phyloP scores from a whole-genome alignment of 345 rosid genomes.

The Murraya koenigii region DNA sequence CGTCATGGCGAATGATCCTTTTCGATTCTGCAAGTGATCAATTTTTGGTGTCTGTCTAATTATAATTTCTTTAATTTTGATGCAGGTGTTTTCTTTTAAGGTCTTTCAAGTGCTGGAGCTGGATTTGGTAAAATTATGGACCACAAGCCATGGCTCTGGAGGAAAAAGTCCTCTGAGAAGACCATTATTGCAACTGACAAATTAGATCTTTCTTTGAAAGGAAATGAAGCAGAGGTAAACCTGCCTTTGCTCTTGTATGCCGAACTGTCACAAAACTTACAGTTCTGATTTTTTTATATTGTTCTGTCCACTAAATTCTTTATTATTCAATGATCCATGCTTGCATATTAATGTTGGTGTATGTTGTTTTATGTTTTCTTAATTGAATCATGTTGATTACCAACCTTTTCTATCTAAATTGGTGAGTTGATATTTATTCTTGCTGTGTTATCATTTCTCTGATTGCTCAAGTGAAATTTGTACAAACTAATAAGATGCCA shows the following conservation, averaged over 20 bases:
- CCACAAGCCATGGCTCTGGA: conserved; percentile 79
- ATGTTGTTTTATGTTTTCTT: too few relatives aligned
- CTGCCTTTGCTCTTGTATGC: background rate
- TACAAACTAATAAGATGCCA: background rate
- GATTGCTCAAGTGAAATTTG: background rate
- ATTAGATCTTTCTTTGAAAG: conserved; percentile 32
- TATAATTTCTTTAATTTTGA: background rate
- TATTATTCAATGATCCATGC: background rate
- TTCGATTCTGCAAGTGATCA: background rate
- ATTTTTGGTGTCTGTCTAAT: background rate
- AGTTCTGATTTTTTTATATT: background rate
- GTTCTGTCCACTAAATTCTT: background rate
- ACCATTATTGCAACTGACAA: conserved; percentile 35
- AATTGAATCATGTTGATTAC: background rate
- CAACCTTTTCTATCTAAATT: background rate
- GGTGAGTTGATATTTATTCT: background rate
- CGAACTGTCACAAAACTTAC: background rate
- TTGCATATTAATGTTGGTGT: background rate
- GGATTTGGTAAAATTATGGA: conserved; percentile 49
- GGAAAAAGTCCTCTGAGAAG: conserved; percentile 73
- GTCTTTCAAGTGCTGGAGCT: background rate
- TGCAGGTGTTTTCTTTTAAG: conserved; percentile 18
- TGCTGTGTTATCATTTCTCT: background rate
- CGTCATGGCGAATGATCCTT: background rate
- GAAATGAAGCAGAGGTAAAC: conserved; percentile 57